These are phyloP conservation scores for Globisporangium paddicum DNA, from an alignment of 352 stramenopile genomes.

Conservation along the genomic window DNA sequence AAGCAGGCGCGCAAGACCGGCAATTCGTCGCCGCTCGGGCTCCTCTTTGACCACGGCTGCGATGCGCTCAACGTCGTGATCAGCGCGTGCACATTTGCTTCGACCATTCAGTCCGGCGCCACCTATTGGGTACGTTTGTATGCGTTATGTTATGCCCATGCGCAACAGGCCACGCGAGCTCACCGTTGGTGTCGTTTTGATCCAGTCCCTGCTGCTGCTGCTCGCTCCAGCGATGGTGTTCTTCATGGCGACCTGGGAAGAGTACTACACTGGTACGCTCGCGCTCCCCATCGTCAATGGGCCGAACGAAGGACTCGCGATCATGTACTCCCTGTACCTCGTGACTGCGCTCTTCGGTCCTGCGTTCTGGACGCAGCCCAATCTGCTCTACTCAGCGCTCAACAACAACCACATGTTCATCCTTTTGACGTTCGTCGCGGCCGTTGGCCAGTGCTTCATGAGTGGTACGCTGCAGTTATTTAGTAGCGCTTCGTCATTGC, in stretches of 20 bases:
- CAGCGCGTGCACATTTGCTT: slow-evolving; percentile 78
- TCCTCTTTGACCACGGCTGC: slow-evolving; percentile 85
- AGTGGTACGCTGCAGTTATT: slow-evolving; percentile 37
- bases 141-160: too few relatives aligned
- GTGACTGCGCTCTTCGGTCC: slow-evolving; percentile 58
- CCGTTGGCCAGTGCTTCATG: slow-evolving; percentile 65
- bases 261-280: slow-evolving; percentile 96
- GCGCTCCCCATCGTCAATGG: slow-evolving; percentile 95
- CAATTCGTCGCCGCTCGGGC: slow-evolving; percentile 79
- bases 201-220: slow-evolving; percentile 69
- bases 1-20: slow-evolving; percentile 85
- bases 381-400: slow-evolving; percentile 50
- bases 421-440: slow-evolving; percentile 58
- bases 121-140: slow-evolving; percentile 76
- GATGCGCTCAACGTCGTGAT: too few relatives aligned
- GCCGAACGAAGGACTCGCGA: slow-evolving; percentile 93
- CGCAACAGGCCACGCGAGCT: neutral
- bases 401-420: slow-evolving; percentile 82
- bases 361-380: slow-evolving; percentile 60
- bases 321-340: slow-evolving; percentile 85
- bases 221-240: slow-evolving; percentile 88
- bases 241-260: slow-evolving; percentile 97
- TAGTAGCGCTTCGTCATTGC: too few relatives aligned
- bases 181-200: slow-evolving; percentile 6
- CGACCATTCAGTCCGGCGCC: slow-evolving; percentile 81